Evolutionary conservation across 345 rosid genomes (phyloP).

Genomic region (Boechera stricta): DNA sequence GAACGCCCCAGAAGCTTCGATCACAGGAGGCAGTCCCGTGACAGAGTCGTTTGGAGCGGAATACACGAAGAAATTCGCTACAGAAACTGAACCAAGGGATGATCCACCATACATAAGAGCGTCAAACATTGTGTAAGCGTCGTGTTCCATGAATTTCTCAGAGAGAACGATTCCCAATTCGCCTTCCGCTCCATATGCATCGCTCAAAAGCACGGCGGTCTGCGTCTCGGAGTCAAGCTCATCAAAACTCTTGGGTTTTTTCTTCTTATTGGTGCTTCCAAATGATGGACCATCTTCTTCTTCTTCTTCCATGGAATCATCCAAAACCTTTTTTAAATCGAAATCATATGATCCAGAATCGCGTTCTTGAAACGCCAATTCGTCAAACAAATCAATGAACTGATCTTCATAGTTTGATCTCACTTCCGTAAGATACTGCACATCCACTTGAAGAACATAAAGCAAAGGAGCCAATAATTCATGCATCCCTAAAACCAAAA

Average conservation of each 20-base stretch:
- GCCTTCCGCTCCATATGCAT: conserved; percentile 96
- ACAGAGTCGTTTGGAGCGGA: conserved; percentile 60
- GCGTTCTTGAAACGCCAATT: conserved; percentile 70
- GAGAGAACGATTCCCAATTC: conserved; percentile 91
- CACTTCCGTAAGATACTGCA: conserved; percentile 75
- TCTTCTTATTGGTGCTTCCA: conserved; percentile 57
- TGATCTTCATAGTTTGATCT: conserved; percentile 81
- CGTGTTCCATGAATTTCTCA: conserved; percentile 96
- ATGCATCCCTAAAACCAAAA: conserved; percentile 78
- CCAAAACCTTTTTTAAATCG: conserved; percentile 72
- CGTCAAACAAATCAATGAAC: conserved; percentile 89
- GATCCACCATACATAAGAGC: conserved; percentile 83
- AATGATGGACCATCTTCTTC: conserved; percentile 53
- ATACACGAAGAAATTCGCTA: conserved; percentile 75
- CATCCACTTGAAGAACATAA: conserved; percentile 92
- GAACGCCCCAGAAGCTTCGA: conserved; percentile 89
- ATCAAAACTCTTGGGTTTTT: conserved; percentile 61
- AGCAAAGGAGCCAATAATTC: conserved; percentile 95
- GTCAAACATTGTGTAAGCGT: conserved; percentile 94
- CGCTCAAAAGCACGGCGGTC: conserved; percentile 64
- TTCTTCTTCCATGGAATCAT: conserved; percentile 71
- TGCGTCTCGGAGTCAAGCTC: conserved; percentile 86
- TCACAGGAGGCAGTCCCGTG: conserved; percentile 75
- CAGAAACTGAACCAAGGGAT: conserved; percentile 63
- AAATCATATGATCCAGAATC: conserved; percentile 68